Base-by-base conservation (phyloP, 192 early-diverging fungal species). In the Dissophora ornata region DNA sequence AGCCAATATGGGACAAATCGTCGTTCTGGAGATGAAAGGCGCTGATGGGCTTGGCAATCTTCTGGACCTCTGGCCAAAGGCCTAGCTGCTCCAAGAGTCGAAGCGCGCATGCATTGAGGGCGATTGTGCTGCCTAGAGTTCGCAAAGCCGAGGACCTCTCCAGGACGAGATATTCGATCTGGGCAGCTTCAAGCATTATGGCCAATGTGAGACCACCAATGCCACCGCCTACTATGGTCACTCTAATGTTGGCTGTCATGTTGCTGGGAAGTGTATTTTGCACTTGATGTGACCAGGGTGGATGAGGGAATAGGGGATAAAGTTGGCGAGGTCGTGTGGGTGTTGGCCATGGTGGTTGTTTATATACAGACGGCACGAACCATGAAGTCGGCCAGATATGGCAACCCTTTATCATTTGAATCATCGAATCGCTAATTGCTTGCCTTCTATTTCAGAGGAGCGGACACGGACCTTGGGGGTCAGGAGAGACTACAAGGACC, bases 41-140 rank as follows among this genome's bases (percentile, higher is more conserved):
- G 8, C 69, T 61, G n/a, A 73, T 63, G 15, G 69, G 69, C 15
- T 73, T 73, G 21, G 69, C 30, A 10, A 64, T 57, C 13, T 46
- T 41, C 46, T 64, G 50, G 29, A 80, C 63, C 7, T 67, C 60
- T 1, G 26, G 33, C 18, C 38, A 36, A n/a, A 80, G 33, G 7
- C 70, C 79, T 9, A 80, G 65, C 46, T 71, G 71, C 9, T 74
- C 70, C 30, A 80, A 25, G 45, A 80, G 33, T 21, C 63, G 61
- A 18, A 68, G 70, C 7, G 52, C 15, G 11, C 59, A 61, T 0
- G 79, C 63, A 8, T 57, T 63, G 10, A 80, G 65, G 16, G 57
- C 79, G 4, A 80, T 63, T n/a, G 65, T 54, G 22, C 62, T 62
- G 29, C 79, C 79, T 1, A 67, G 18, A 2, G 70, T 44, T 19